Conservation (phyloP, 208 protist genomes). For the Leishmania major region DNA sequence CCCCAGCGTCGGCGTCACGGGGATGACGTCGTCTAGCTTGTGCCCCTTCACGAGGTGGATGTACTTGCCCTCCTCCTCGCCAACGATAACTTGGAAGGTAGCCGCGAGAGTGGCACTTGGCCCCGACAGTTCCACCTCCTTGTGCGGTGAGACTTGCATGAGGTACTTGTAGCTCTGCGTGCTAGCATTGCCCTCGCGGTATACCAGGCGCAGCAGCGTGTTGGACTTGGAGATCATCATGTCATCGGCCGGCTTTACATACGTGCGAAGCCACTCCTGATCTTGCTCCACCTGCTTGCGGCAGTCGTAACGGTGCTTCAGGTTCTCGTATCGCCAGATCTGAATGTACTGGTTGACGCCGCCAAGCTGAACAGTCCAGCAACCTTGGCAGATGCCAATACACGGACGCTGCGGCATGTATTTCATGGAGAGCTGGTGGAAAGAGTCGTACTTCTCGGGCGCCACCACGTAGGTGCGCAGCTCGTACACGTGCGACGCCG, state of each 20-base stretch:
- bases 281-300: conserved; percentile 53
- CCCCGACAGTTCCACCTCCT: conserved; percentile 56
- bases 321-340: conserved; percentile 79
- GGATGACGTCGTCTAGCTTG: conserved; percentile 68
- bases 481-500: conserved; percentile 57
- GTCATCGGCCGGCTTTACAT: conserved; percentile 33
- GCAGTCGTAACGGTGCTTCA: conserved; percentile 71
- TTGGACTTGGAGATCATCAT: conserved; percentile 55
- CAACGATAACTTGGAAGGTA: conserved; percentile 63
- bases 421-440: conserved; percentile 59
- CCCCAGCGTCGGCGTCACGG: conserved; percentile 32
- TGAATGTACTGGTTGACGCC: conserved; percentile 72
- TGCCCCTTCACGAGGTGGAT: conserved; percentile 76
- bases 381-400: conserved; percentile 56
- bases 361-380: conserved; percentile 82
- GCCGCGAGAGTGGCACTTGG: conserved; percentile 67
- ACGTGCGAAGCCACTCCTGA: conserved; percentile 62
- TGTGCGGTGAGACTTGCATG: conserved; percentile 56
- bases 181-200: conserved; percentile 66
- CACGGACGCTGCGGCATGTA: conserved; percentile 50
- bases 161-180: conserved; percentile 82
- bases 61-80: conserved; percentile 70
- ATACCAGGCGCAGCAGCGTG: conserved; percentile 56
- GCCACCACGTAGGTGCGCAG: conserved; percentile 60
- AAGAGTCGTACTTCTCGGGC: conserved; percentile 62